phyloP scores from a whole-genome alignment of 148 eudicot genomes.

The Persicaria maculosa region DNA sequence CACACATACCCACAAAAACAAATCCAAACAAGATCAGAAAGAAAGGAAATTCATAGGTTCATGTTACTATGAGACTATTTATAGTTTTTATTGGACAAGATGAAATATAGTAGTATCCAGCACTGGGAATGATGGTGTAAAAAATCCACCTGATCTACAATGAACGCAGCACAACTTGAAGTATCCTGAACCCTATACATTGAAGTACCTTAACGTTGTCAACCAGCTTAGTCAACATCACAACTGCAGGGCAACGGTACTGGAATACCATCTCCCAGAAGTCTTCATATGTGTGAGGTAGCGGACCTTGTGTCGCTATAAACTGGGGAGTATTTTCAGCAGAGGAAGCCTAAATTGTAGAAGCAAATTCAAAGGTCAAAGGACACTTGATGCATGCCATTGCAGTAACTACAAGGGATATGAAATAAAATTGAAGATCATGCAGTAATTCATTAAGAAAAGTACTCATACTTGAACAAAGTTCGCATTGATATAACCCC shows the following conservation, averaged over 20 bases:
- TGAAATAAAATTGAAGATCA: neutral
- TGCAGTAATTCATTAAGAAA: neutral
- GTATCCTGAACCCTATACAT: constrained; percentile 11
- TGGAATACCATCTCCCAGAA: constrained; percentile 98
- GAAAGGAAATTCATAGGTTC: neutral
- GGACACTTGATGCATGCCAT: neutral
- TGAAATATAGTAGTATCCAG: neutral
- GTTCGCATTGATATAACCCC: constrained; percentile 93
- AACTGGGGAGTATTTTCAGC: constrained; percentile 58
- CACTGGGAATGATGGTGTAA: neutral
- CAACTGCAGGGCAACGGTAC: constrained; percentile 66
- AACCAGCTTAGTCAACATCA: constrained; percentile 88
- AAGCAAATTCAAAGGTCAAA: constrained; percentile 16
- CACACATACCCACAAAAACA: too few species aligned
- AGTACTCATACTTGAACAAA: constrained; percentile 48
- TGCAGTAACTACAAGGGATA: neutral
- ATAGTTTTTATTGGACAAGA: neutral
- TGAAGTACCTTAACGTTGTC: constrained; percentile 67
- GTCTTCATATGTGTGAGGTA: constrained; percentile 81
- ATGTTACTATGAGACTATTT: neutral
- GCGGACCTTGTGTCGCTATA: constrained; percentile 98
- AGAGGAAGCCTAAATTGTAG: constrained; percentile 45
- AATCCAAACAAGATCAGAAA: too few species aligned
- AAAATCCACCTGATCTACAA: neutral
- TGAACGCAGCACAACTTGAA: neutral